A percentile compares a stretch with the other conserved stretches of the same genome.
Evolutionary conservation across 2,329 filamentous ascomycete genomes (phyloP).

Genomic region (Pseudogymnoascus destructans): DNA sequence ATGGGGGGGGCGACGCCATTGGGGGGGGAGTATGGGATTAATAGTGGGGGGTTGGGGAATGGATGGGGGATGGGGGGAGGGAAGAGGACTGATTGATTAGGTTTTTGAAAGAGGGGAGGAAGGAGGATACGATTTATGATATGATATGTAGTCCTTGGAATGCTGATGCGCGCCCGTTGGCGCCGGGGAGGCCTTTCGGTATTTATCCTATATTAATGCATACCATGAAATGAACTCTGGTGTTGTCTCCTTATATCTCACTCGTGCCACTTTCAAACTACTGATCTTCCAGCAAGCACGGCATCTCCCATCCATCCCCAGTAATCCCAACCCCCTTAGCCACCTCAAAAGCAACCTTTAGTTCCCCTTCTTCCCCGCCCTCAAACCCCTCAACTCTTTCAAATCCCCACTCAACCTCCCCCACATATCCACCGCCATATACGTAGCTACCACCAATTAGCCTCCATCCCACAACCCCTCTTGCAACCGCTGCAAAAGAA

Average conservation of each 20-base stretch:
- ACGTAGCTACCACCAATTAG: slow-evolving; percentile 23
- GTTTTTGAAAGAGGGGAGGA: neutral
- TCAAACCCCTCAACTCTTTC: neutral
- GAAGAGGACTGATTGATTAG: slow-evolving; percentile 12
- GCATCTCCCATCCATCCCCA: neutral
- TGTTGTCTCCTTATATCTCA: neutral
- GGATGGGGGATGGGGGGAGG: slow-evolving; percentile 18
- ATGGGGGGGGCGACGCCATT: slow-evolving; percentile 21
- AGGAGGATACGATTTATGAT: slow-evolving; percentile 3
- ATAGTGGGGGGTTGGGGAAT: slow-evolving; percentile 18
- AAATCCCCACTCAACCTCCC: slow-evolving; percentile 19
- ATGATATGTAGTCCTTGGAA: slow-evolving; percentile 6
- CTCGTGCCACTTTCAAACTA: neutral
- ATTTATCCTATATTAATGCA: slow-evolving; percentile 4
- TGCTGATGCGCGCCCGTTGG: neutral
- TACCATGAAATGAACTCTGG: neutral
- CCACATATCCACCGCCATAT: slow-evolving; percentile 33
- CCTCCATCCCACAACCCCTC: neutral
- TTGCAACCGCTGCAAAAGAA: neutral
- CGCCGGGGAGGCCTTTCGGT: neutral
- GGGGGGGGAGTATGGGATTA: slow-evolving; percentile 13
- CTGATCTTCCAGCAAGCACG: neutral
- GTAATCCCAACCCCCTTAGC: neutral
- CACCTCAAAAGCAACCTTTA: neutral
- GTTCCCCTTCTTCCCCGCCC: slow-evolving; percentile 4